phyloP scores from a whole-genome alignment of 1,139 yeast species.

The Hemisphaericaspora subhashii region DNA sequence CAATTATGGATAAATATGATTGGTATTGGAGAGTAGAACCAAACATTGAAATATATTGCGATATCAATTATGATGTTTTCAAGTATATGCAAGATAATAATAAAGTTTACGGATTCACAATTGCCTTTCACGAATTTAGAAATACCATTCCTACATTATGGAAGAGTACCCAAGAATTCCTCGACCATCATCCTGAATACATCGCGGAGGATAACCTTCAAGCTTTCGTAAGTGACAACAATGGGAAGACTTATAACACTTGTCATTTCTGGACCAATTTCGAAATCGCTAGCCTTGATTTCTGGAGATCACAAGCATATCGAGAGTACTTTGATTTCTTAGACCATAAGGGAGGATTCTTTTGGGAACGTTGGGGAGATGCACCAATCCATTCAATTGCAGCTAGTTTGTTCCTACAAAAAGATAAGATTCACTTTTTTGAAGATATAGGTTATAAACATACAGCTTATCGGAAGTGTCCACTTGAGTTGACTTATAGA shows the following conservation, averaged over 20 bases:
- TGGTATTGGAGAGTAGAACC: constrained; percentile 80
- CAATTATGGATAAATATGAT: constrained; percentile 52
- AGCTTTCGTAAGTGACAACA: constrained; percentile 57
- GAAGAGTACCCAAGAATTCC: constrained; percentile 52
- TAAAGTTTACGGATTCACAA: constrained; percentile 65
- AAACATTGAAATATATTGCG: constrained; percentile 60
- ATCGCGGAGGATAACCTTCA: constrained; percentile 48
- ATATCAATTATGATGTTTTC: constrained; percentile 64
- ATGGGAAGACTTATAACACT: constrained; percentile 66
- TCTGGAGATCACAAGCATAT: constrained; percentile 73
- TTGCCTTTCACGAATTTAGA: constrained; percentile 60
- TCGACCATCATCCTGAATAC: constrained; percentile 43
- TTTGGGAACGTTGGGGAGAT: constrained; percentile 96
- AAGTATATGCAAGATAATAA: constrained; percentile 58
- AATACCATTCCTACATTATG: constrained; percentile 62
- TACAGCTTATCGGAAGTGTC: constrained; percentile 60
- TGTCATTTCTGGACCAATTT: constrained; percentile 96
- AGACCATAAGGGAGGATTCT: constrained; percentile 82
- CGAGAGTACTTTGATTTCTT: constrained; percentile 65
- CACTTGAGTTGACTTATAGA: constrained; percentile 47
- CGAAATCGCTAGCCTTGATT: constrained; percentile 76
- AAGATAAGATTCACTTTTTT: constrained; percentile 71
- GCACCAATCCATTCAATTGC: constrained; percentile 91
- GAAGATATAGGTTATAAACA: constrained; percentile 84
- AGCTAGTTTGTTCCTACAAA: constrained; percentile 67